Evolutionary conservation across 768 basidiomycete species (phyloP).

Genomic region (Panellus pusillus): DNA sequence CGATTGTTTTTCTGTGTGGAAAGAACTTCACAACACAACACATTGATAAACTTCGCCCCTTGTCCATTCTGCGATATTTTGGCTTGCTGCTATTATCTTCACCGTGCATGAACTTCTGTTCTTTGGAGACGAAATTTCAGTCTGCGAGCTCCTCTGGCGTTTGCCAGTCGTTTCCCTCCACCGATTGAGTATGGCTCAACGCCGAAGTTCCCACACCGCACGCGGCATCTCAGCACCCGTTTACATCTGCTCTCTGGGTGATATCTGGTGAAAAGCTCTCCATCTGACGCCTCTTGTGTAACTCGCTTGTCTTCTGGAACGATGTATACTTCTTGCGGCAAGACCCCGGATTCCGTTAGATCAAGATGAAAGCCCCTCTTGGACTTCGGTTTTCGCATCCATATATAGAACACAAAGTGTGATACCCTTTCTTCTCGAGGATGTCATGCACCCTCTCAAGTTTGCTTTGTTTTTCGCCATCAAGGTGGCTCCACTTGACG

Average conservation of each 20-base stretch:
- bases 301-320: not conserved
- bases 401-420: constrained; percentile 1
- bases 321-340: not conserved
- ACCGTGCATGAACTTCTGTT: too few relatives aligned
- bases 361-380: not conserved
- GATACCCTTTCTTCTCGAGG: not conserved
- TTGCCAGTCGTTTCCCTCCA: too few relatives aligned
- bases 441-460: constrained; percentile 3
- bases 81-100: too few relatives aligned
- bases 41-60: not conserved
- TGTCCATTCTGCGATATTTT: not conserved
- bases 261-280: too few relatives aligned
- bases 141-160: too few relatives aligned
- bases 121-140: too few relatives aligned
- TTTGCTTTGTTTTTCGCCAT: constrained; percentile 10
- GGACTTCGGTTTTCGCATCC: not conserved
- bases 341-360: constrained; percentile 13
- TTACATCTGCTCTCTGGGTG: too few relatives aligned
- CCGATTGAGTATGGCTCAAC: too few relatives aligned
- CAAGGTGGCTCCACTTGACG: constrained; percentile 3
- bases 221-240: too few relatives aligned
- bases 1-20: constrained; percentile 28
- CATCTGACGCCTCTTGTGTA: not conserved
- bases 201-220: too few relatives aligned
- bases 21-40: constrained; percentile 17